phyloP scores from a whole-genome alignment of 1,284 basidiomycete genomes.

The Ceratobasidium sp. region DNA sequence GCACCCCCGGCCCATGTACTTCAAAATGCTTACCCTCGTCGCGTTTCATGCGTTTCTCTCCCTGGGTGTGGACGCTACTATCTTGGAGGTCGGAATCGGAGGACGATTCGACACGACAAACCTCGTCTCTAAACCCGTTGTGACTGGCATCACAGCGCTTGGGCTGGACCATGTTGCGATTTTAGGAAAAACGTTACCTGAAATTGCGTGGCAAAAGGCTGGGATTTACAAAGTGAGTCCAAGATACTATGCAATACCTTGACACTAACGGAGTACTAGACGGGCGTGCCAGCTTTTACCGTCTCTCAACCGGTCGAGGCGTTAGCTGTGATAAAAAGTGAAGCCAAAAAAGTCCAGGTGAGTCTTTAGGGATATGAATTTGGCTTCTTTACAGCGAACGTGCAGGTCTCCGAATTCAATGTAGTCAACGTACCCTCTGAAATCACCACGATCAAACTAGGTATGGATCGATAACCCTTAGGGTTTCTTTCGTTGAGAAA shows the following conservation, averaged over 20 bases:
- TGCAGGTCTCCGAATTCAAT: constrained; percentile 69
- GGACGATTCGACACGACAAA: constrained; percentile 97
- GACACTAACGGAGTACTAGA: constrained; percentile 54
- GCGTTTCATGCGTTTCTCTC: constrained; percentile 91
- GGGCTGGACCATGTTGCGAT: constrained; percentile 94
- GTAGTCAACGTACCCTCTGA: constrained; percentile 60
- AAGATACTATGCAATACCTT: neutral
- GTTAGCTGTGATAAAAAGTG: constrained; percentile 67
- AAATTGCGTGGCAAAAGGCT: constrained; percentile 95
- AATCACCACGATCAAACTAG: constrained; percentile 66
- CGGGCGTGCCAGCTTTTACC: constrained; percentile 83
- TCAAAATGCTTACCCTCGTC: constrained; percentile 90
- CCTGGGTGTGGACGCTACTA: constrained; percentile 82
- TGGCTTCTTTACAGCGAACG: constrained; percentile 18
- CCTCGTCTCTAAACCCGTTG: constrained; percentile 87
- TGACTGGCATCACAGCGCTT: constrained; percentile 88
- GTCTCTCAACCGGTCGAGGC: constrained; percentile 78
- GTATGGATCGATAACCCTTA: constrained; percentile 52
- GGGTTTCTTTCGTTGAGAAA: no score
- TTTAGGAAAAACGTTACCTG: constrained; percentile 85
- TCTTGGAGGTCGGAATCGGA: constrained; percentile 97
- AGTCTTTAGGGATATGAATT: constrained; percentile 37
- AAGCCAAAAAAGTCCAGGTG: constrained; percentile 71
- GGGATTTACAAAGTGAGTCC: constrained; percentile 88
- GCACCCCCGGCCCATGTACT: constrained; percentile 81